A percentile compares a stretch with the other conserved stretches of the same genome.
Conservation (phyloP, 768 basidiomycete species). For the Auricularia sp. region DNA sequence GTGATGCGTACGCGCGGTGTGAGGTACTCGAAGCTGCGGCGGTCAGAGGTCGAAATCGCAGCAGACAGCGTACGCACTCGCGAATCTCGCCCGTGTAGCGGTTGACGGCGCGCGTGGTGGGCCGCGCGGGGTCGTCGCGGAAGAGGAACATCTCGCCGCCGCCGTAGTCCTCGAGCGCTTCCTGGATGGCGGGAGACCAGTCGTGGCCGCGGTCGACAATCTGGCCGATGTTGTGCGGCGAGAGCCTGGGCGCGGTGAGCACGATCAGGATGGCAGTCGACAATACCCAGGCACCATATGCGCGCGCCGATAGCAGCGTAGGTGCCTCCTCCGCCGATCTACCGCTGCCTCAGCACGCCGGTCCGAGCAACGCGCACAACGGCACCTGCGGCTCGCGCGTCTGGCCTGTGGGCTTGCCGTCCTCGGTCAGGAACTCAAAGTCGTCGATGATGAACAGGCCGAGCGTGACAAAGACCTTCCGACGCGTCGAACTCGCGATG, state of each 20-base stretch:
- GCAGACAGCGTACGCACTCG: slow-evolving; percentile 35
- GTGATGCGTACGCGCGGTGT: slow-evolving; percentile 62
- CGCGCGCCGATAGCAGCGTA: slow-evolving; percentile 74
- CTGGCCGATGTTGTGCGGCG: slow-evolving; percentile 61
- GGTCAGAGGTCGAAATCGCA: slow-evolving; percentile 6
- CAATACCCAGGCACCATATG: slow-evolving; percentile 45
- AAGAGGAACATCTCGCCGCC: slow-evolving; percentile 63
- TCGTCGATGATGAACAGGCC: slow-evolving; percentile 90
- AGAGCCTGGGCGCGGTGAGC: slow-evolving; percentile 42
- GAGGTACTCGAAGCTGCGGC: slow-evolving; percentile 62
- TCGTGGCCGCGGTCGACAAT: slow-evolving; percentile 74
- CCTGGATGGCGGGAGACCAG: slow-evolving; percentile 52
- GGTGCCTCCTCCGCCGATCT: slow-evolving; percentile 75
- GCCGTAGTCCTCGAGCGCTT: slow-evolving; percentile 52
- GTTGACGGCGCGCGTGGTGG: slow-evolving; percentile 69
- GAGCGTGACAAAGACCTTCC: slow-evolving; percentile 24
- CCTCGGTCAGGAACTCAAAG: slow-evolving; percentile 51
- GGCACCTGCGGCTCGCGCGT: slow-evolving; percentile 43
- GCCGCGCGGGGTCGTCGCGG: slow-evolving; percentile 41
- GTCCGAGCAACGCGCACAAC: neutral
- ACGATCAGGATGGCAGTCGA: slow-evolving; percentile 4
- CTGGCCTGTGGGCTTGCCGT: slow-evolving; percentile 42
- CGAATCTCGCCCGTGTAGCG: slow-evolving; percentile 63
- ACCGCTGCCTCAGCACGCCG: neutral
- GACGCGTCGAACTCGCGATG: neutral